Conservation (phyloP, 2,329 filamentous ascomycete genomes). For the Lasiodiplodia citricola region DNA sequence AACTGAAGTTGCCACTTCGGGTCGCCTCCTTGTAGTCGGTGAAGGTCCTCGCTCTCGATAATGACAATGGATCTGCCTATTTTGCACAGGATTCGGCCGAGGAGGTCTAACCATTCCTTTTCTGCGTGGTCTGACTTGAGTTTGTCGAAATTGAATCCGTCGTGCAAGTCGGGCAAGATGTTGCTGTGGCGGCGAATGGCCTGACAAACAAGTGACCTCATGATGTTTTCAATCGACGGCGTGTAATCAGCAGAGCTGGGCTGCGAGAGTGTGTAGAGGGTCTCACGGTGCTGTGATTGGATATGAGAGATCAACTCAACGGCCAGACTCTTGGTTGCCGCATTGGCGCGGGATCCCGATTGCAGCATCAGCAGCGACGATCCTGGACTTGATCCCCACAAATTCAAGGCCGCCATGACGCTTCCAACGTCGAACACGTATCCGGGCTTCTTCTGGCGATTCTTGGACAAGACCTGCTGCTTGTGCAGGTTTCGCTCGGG, state of each 20-base stretch:
- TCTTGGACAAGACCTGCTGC: no score
- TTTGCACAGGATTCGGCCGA: background rate
- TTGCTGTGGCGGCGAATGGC: background rate
- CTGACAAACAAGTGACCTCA: background rate
- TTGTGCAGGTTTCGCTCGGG: no score
- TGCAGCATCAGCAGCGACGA: background rate
- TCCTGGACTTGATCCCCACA: background rate
- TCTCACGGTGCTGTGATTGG: background rate
- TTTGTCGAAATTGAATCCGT: background rate
- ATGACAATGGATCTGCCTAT: background rate
- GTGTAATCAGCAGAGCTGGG: background rate
- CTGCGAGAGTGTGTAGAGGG: background rate
- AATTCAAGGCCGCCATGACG: background rate
- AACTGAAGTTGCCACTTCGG: background rate
- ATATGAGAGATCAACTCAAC: background rate
- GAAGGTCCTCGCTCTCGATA: background rate
- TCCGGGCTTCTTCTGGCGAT: no score
- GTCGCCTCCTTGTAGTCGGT: background rate
- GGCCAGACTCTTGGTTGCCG: background rate
- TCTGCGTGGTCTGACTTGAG: background rate
- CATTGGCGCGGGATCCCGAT: background rate
- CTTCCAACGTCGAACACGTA: no score
- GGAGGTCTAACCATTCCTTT: background rate
- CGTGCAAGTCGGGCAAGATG: background rate
- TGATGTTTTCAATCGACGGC: background rate